Evolutionary conservation across 2,329 filamentous ascomycete species (phyloP), one percentile per base, ranked within the genome.

Genomic region (Metarhizium rileyi): DNA sequence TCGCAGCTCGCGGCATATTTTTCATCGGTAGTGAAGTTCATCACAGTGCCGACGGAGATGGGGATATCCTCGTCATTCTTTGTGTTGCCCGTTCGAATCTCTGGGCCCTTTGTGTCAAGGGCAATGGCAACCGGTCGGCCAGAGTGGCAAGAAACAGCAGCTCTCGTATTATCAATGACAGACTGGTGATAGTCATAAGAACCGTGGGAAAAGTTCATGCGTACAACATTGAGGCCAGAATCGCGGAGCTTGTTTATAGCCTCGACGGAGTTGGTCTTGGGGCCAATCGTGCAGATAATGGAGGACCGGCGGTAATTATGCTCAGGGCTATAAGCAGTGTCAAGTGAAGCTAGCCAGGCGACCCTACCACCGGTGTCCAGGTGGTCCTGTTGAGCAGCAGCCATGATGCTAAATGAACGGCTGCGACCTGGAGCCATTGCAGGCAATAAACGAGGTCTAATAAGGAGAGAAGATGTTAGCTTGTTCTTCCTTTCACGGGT

Each of bases 221-320:
- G 91, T 61, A 97, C 93, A 60, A 98, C 90, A 74, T 97, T 97
- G 64, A 97, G 84, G 72, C 93, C 93, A 58, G 85, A 86, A 66
- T 78, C 80, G 70, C 91, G 88, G 63, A 98, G 87, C 69, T 84
- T 80, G 74, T 97, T 97, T 76, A 98, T 95, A 72, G 90, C 90
- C 76, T 96, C 87, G 51, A 90, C 85, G 35, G 89, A 95, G 80
- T 98, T 98, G 62, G 93, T 98, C 84, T 97, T 98, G 67, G 93
- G 93, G 55, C 93, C 93, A 68, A 98, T 97, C 63, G 93, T 97
- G 77, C 91, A 90, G 73, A 98, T 96, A 76, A 98, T 98, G 66
- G 90, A 95, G 56, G 91, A 95, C 61, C 93, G 86, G 65, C 93
- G 89, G 74, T 93, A 94, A 77, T 94, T 90, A 72, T 85, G 87